These are phyloP conservation scores for Nemania serpens DNA, from an alignment of 2,329 filamentous ascomycete species.

Conservation along the genomic window DNA sequence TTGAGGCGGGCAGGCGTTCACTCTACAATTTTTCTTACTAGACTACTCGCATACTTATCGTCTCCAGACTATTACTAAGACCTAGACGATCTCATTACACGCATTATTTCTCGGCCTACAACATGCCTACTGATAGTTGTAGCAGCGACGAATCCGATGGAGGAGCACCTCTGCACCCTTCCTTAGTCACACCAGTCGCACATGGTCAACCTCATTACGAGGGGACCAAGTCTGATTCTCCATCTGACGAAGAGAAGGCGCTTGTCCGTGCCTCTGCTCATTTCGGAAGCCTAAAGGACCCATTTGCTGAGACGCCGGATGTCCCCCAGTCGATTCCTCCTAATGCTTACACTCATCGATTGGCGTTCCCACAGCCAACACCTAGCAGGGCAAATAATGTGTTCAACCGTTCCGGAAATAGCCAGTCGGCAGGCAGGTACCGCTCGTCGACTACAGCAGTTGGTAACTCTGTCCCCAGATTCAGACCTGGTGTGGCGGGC, in stretches of 20 bases:
- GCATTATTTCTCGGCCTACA: background rate
- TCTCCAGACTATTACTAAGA: too few relatives aligned
- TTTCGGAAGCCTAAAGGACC: slow-evolving; percentile 27
- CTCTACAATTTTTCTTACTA: background rate
- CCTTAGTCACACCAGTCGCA: slow-evolving; percentile 15
- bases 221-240: slow-evolving; percentile 11
- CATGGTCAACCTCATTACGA: background rate
- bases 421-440: slow-evolving; percentile 8
- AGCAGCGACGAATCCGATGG: slow-evolving; percentile 28
- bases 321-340: slow-evolving; percentile 29
- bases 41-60: too few relatives aligned
- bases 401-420: slow-evolving; percentile 2
- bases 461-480: slow-evolving; percentile 13
- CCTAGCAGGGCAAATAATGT: slow-evolving; percentile 13
- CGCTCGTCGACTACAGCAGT: slow-evolving; percentile 7
- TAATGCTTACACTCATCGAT: slow-evolving; percentile 1
- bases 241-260: slow-evolving; percentile 32
- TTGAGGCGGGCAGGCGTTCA: background rate
- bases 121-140: slow-evolving; percentile 23
- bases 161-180: slow-evolving; percentile 29
- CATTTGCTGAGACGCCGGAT: slow-evolving; percentile 23
- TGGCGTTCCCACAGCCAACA: slow-evolving; percentile 15
- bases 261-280: slow-evolving; percentile 31
- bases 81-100: too few relatives aligned
- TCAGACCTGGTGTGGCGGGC: background rate